A percentile compares a stretch with the other conserved stretches of the same genome.
phyloP scores from a whole-genome alignment of 2,329 filamentous ascomycete species.

The Drechmeria coniospora region DNA sequence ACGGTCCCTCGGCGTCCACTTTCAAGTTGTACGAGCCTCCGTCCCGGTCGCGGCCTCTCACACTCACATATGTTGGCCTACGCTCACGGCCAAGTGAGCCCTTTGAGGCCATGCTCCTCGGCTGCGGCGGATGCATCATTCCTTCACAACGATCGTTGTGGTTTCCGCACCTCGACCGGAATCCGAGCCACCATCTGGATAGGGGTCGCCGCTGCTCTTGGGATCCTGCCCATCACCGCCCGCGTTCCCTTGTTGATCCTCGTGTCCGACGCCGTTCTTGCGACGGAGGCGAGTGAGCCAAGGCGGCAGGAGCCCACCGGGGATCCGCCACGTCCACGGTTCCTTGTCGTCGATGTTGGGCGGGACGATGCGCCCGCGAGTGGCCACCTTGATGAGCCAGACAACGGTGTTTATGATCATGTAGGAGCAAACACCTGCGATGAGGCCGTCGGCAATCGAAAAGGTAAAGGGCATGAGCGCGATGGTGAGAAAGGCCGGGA shows the following conservation, averaged over 20 bases:
- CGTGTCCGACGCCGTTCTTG: constrained; percentile 60
- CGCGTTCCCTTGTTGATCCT: constrained; percentile 9
- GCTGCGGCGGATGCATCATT: too few species aligned
- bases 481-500: constrained; percentile 74
- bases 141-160: neutral
- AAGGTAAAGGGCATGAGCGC: constrained; percentile 83
- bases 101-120: too few species aligned
- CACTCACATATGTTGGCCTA: too few species aligned
- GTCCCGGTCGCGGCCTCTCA: too few species aligned
- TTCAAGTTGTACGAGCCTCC: too few species aligned
- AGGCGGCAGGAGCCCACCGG: constrained; percentile 58
- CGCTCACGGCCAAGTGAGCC: too few species aligned
- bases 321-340: constrained; percentile 62
- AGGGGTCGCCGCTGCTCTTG: constrained; percentile 8
- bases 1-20: too few species aligned
- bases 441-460: constrained; percentile 74
- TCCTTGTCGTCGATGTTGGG: constrained; percentile 64
- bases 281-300: constrained; percentile 56
- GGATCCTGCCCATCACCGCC: constrained; percentile 3
- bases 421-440: constrained; percentile 65
- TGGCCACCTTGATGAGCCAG: constrained; percentile 51
- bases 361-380: constrained; percentile 56
- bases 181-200: constrained; percentile 7
- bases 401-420: constrained; percentile 58
- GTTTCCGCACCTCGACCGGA: constrained; percentile 2